Evolutionary conservation across 371 early-diverging fungal genomes (phyloP).

Genomic region (Dipsacomyces acuminosporus): DNA sequence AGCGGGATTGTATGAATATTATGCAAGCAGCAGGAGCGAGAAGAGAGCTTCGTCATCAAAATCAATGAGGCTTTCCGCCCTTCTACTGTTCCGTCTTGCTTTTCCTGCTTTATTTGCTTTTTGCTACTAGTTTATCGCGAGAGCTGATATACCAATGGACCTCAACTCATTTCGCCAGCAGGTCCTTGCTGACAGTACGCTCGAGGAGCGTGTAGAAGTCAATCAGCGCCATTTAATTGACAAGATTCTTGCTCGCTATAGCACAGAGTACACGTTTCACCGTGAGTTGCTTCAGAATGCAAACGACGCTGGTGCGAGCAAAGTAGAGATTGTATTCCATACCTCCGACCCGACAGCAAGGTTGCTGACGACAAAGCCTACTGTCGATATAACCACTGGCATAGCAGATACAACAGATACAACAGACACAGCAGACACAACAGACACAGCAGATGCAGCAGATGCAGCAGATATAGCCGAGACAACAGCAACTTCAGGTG

Average conservation of each 20-base stretch:
- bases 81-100: not conserved
- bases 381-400: not conserved
- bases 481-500: not conserved
- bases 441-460: slow-evolving; percentile 31
- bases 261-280: slow-evolving; percentile 71
- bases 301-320: slow-evolving; percentile 60
- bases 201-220: slow-evolving; percentile 50
- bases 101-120: not conserved
- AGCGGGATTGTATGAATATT: not conserved
- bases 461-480: not conserved
- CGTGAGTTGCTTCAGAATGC: slow-evolving; percentile 79
- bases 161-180: slow-evolving; percentile 8
- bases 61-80: too few species aligned
- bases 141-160: not conserved
- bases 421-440: slow-evolving; percentile 4
- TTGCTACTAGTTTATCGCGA: too few species aligned
- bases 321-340: slow-evolving; percentile 57
- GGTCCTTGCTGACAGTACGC: slow-evolving; percentile 8
- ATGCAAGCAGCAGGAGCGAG: not conserved
- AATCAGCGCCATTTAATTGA: slow-evolving; percentile 92
- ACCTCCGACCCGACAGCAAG: slow-evolving; percentile 35
- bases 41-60: too few species aligned
- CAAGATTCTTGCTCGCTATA: slow-evolving; percentile 84
- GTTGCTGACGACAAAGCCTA: not conserved
- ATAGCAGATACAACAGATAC: not conserved